Percentiles rank a stretch among this genome's conserved stretches.
These are phyloP conservation scores for Penicillium digitatum DNA, from an alignment of 2,329 filamentous ascomycete species.

Conservation along the genomic window DNA sequence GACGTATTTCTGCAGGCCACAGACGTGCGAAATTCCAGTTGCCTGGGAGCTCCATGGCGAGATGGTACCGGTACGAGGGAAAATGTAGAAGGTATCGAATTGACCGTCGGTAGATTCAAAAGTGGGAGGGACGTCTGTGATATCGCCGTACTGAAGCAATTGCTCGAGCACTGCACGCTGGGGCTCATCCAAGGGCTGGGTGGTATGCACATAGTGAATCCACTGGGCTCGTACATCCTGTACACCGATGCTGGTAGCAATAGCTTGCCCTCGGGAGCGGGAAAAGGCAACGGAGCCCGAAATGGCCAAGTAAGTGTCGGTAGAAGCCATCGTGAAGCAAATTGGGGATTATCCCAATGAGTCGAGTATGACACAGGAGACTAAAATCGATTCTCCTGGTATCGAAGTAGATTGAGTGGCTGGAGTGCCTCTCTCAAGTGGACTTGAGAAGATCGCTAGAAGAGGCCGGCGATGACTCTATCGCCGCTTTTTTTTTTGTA, in stretches of 20 bases:
- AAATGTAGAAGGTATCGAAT: slow-evolving; percentile 64
- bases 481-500: slow-evolving; percentile 18
- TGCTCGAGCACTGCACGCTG: slow-evolving; percentile 55
- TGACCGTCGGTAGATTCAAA: slow-evolving; percentile 49
- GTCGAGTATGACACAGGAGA: slow-evolving; percentile 5
- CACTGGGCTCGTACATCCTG: slow-evolving; percentile 46
- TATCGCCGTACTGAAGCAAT: slow-evolving; percentile 59
- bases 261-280: slow-evolving; percentile 42
- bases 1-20: slow-evolving; percentile 68
- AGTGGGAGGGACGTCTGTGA: slow-evolving; percentile 44
- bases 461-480: slow-evolving; percentile 24
- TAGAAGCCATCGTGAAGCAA: slow-evolving; percentile 33
- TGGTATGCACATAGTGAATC: slow-evolving; percentile 64
- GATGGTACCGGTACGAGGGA: slow-evolving; percentile 73
- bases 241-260: slow-evolving; percentile 43
- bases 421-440: slow-evolving; percentile 24
- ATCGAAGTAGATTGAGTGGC: slow-evolving; percentile 21
- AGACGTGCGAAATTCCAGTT: slow-evolving; percentile 88
- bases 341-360: slow-evolving; percentile 10
- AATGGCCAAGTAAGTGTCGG: slow-evolving; percentile 36
- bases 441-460: slow-evolving; percentile 22
- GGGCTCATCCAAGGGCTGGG: slow-evolving; percentile 44
- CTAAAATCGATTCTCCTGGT: slow-evolving; percentile 15
- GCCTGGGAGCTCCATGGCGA: slow-evolving; percentile 98
- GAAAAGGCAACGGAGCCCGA: slow-evolving; percentile 45